These are phyloP conservation scores for Saprolegnia parasitica DNA, from an alignment of 352 stramenopile genomes.

Conservation along the genomic window DNA sequence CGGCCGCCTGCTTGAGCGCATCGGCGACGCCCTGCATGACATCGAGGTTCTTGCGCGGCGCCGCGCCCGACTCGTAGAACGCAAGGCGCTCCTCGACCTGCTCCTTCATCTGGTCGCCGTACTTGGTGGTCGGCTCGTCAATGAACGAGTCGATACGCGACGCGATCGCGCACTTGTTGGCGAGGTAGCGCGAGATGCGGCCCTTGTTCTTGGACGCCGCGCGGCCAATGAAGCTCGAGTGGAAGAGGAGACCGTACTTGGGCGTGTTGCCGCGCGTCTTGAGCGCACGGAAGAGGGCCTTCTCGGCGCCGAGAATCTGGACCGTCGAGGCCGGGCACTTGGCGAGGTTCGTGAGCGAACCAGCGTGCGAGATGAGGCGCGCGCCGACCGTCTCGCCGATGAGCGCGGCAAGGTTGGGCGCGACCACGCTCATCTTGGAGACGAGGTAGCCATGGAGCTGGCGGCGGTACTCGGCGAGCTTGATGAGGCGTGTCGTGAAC, in stretches of 20 bases:
- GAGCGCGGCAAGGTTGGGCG: conserved; percentile 97
- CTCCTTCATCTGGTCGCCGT: conserved; percentile 98
- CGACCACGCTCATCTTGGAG: conserved; percentile 98
- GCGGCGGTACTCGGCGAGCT: conserved; percentile 97
- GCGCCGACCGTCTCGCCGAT: conserved; percentile 99
- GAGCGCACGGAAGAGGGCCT: conserved; percentile 99
- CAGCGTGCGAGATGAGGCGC: conserved; percentile 99
- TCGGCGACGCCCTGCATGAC: conserved; percentile 96
- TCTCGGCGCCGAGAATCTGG: conserved; percentile 99
- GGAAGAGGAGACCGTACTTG: conserved; percentile 99
- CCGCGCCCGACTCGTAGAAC: conserved; percentile 98
- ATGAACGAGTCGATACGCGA: conserved; percentile 99
- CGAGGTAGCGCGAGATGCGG: conserved; percentile 98
- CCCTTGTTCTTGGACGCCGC: conserved; percentile 99
- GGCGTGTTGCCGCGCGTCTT: conserved; percentile 99
- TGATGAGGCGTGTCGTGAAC: conserved; percentile 98
- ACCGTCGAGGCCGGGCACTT: conserved; percentile 99
- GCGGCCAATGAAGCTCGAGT: conserved; percentile 99
- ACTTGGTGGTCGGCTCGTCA: conserved; percentile 93
- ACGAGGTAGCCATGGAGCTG: conserved; percentile 93
- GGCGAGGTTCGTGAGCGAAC: conserved; percentile 98
- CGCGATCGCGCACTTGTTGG: conserved; percentile 99
- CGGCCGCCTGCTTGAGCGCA: conserved; percentile 61
- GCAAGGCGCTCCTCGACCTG: conserved; percentile 99
- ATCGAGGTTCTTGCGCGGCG: conserved; percentile 98